Evolutionary conservation across 2,329 filamentous ascomycete genomes (phyloP).

Genomic region (Tolypocladium amazonense): DNA sequence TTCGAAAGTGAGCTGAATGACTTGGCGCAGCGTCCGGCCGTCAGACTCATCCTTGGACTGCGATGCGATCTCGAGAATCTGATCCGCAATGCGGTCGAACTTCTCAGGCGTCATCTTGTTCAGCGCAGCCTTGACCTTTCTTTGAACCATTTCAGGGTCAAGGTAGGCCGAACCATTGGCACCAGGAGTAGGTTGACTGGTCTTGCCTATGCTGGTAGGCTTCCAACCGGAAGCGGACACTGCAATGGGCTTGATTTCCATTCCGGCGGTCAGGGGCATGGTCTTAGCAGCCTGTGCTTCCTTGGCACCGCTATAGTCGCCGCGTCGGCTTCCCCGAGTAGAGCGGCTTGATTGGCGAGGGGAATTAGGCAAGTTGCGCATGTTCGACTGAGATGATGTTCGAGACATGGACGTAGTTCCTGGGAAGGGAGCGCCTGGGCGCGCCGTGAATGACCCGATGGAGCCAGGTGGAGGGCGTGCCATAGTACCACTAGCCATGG

Average conservation of each 20-base stretch:
- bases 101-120: slow-evolving; percentile 99
- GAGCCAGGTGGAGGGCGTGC: slow-evolving; percentile 32
- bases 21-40: slow-evolving; percentile 87
- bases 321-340: slow-evolving; percentile 54
- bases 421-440: slow-evolving; percentile 49
- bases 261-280: slow-evolving; percentile 82
- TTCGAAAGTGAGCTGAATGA: slow-evolving; percentile 98
- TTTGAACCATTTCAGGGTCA: slow-evolving; percentile 87
- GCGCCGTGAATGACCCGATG: slow-evolving; percentile 26
- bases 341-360: slow-evolving; percentile 57
- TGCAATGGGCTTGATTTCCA: slow-evolving; percentile 71
- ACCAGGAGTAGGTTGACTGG: slow-evolving; percentile 16
- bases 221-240: slow-evolving; percentile 78
- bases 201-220: slow-evolving; percentile 56
- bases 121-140: slow-evolving; percentile 94
- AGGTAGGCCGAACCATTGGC: slow-evolving; percentile 45
- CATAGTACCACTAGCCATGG: slow-evolving; percentile 45
- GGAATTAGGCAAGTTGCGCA: slow-evolving; percentile 59
- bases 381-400: slow-evolving; percentile 46
- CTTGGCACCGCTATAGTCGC: slow-evolving; percentile 37
- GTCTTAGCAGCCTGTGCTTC: slow-evolving; percentile 67
- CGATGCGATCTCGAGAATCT: slow-evolving; percentile 83
- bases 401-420: slow-evolving; percentile 54
- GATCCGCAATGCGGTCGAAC: slow-evolving; percentile 88
- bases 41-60: slow-evolving; percentile 95